Base-by-base conservation (phyloP, 2,329 filamentous ascomycete genomes). In the Beauveria sp. region DNA sequence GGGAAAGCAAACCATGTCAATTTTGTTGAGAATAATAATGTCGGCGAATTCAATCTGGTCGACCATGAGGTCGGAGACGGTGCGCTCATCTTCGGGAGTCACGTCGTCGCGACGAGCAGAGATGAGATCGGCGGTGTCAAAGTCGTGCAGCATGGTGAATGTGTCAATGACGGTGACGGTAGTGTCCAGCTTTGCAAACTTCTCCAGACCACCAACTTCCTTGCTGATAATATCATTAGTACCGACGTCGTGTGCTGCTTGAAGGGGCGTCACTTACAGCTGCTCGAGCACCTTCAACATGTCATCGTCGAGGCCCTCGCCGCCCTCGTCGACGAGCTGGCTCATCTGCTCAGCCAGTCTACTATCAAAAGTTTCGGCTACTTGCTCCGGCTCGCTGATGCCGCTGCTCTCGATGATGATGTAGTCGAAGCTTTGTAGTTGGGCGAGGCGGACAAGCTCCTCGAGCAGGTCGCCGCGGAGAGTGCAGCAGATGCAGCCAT, bases 11-110 rank as follows among this genome's bases (percentile, higher is more conserved):
- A 89, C 84, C 63, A 84, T 82, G 63, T 90, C 86, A 6, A 82
- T 76, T 71, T 91, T 91, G 73, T 91, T 91, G 22, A 90, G 73
- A 3, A 90, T 79, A 16, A 91, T 80, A 7, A 90, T 86, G 65
- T 91, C 87, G 0, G 88, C 87, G 66, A 91, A 91, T 71, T 91
- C 88, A 62, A 91, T 88, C 67, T 91, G 88, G 66, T 91, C 88
- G 0, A 89, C 86, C 80, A 90, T 88, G 0, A 91, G 78, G 65
- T 91, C 87, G 0, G 87, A 89, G 2, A 91, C 87, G 0, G 86
- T 90, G 0, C 88, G 77, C 65, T 91, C 87, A 63, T 91, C 88
- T 65, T 91, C 88, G 0, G 83, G 70, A 5, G 82, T 77, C 2
- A 87, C 83, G 30, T 87, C 84, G 5, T 86, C 79, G 14, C 77